phyloP scores from a whole-genome alignment of 2,329 filamentous ascomycete species.

The Beauveria varroae region DNA sequence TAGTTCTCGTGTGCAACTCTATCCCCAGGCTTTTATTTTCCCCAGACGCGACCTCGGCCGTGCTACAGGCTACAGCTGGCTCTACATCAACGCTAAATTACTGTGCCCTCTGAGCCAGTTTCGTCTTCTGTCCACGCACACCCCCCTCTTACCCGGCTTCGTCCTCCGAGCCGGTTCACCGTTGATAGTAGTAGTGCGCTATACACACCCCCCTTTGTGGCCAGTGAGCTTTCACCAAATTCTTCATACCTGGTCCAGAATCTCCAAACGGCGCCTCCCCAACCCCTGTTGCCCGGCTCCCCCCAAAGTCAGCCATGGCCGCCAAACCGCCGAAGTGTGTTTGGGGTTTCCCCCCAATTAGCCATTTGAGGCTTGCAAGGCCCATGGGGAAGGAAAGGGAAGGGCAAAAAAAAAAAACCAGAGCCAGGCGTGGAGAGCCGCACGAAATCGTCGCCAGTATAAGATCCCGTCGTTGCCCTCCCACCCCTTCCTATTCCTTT shows the following conservation, averaged over 20 bases:
- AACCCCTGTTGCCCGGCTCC: not conserved
- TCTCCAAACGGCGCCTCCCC: slow-evolving; percentile 5
- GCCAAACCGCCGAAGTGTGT: slow-evolving; percentile 11
- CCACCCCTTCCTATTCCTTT: not conserved
- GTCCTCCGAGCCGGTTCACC: not conserved
- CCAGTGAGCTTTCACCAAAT: not conserved
- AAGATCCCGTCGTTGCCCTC: slow-evolving; percentile 1
- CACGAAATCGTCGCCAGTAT: not conserved
- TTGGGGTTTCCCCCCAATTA: not conserved
- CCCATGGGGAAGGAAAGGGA: not conserved
- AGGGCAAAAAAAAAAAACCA: not conserved
- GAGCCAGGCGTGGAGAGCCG: not conserved
- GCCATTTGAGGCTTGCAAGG: not conserved
- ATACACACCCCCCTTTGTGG: not conserved
- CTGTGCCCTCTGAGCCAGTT: not conserved
- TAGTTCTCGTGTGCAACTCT: not conserved
- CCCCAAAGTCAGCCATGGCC: slow-evolving; percentile 10
- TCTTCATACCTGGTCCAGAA: slow-evolving; percentile 6
- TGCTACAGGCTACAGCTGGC: not conserved
- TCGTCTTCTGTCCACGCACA: not conserved
- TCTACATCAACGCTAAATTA: not conserved
- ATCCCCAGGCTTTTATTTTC: slow-evolving; percentile 3
- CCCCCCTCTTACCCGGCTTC: not conserved
- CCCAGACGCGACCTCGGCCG: not conserved
- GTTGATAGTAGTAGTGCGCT: not conserved